phyloP scores from a whole-genome alignment of 78 protist genomes.

The Dictyostelium discoideum region DNA sequence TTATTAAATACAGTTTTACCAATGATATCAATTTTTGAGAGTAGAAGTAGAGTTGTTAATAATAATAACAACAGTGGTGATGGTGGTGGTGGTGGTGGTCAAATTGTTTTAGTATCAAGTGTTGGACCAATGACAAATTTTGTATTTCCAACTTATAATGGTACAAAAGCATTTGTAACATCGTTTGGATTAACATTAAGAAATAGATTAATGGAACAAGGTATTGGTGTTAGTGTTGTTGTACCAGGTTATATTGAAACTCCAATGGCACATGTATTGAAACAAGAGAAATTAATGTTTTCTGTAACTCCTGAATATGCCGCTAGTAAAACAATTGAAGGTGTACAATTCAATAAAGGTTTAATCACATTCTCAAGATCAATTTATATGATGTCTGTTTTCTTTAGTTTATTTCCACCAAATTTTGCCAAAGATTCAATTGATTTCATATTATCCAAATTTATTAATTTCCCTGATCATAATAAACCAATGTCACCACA shows the following conservation, averaged over 20 bases:
- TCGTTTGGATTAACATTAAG: slow-evolving; percentile 10
- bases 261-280: neutral
- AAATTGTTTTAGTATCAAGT: slow-evolving; percentile 40
- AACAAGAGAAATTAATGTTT: neutral
- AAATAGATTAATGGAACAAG: neutral
- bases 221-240: slow-evolving; percentile 40
- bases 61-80: no score
- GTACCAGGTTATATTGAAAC: slow-evolving; percentile 39
- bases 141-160: neutral
- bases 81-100: slow-evolving; percentile 13
- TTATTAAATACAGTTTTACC: slow-evolving; percentile 52
- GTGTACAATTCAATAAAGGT: neutral
- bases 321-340: neutral
- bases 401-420: neutral
- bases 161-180: neutral
- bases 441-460: neutral
- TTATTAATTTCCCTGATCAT: neutral
- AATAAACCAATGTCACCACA: slow-evolving; percentile 9
- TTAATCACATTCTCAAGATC: neutral
- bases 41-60: neutral
- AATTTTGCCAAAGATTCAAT: neutral
- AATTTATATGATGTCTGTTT: neutral
- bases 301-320: neutral
- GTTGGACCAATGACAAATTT: neutral
- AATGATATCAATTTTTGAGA: neutral